These are phyloP conservation scores for Eustoma russellianum DNA, from an alignment of 257 asterid genomes.

Conservation along the genomic window DNA sequence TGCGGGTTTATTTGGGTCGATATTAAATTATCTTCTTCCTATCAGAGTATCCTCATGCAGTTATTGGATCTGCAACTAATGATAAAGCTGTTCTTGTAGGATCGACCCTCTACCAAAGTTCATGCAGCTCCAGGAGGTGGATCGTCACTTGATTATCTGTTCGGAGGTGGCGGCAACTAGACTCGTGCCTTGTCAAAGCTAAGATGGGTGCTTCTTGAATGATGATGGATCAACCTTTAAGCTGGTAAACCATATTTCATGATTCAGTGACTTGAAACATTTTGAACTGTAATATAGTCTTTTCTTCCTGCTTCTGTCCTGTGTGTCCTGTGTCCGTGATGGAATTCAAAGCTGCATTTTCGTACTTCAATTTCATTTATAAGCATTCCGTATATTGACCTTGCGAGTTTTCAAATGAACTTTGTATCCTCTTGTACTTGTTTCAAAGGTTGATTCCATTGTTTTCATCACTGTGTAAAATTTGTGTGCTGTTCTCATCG, in stretches of 20 bases:
- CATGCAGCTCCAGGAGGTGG: conserved; percentile 87
- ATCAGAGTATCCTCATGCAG: background rate
- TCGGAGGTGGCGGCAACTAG: conserved; percentile 51
- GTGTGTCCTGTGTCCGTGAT: conserved; percentile 3
- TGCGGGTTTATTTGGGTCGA: background rate
- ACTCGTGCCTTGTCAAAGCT: background rate
- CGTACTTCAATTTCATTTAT: background rate
- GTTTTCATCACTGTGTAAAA: no score
- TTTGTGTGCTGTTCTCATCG: no score
- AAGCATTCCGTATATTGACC: background rate
- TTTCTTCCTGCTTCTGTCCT: background rate
- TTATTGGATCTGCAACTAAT: background rate
- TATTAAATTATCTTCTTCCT: no score
- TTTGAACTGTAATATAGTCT: conserved; percentile 5
- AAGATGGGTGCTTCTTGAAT: conserved; percentile 1
- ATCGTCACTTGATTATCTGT: conserved; percentile 59
- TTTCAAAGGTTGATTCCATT: no score
- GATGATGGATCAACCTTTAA: background rate
- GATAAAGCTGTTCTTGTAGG: conserved; percentile 6
- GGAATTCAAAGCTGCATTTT: background rate
- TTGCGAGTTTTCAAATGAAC: conserved; percentile 1
- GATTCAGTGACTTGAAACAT: conserved; percentile 5
- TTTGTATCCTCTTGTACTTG: background rate
- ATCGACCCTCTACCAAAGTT: conserved; percentile 57
- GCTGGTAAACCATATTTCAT: conserved; percentile 2